Base-by-base conservation (phyloP, 106 monocot genomes). In the Phalaenopsis aphrodite region DNA sequence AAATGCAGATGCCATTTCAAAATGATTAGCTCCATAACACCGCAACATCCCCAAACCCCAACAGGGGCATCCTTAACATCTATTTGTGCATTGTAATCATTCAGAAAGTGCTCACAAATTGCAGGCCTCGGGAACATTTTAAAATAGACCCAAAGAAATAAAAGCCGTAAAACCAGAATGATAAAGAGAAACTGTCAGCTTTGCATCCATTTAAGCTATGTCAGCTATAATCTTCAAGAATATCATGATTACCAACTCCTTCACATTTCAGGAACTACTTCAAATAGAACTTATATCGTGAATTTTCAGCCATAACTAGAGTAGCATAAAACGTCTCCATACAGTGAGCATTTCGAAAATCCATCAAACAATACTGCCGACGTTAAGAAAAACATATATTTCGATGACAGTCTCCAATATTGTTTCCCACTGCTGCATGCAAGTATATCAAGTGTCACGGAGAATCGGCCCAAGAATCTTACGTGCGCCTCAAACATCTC, bases 401-500 rank as follows among this genome's bases (percentile, higher is more conserved):
- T 72, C 9, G 18, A 55, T 18, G 23, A n/a, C 5, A 42, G 58
- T 36, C 19, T n/a, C 18, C 47, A 66, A 64, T 61, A 9, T 38
- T 14, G 38, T 4, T 69, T 69, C 69, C 2, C 14, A 65, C 38
- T 15, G 10, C 11, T 69, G 39, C 69, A 37, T 69, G 38, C 39
- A 69, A 23, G 69, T 39, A 69, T 39, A 39, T 12, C 69, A 4
- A 69, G 61, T 61, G 3, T n/a, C 61, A 61, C 55, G 12, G 12
- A 58, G 45, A 79, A 45, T 42, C n/a, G 16, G 19, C 45, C 10
- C 12, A 77, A 38, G 65, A 82, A 47, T 41, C 82, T 77, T 78
- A 82, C 82, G 42, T 78, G 82, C 18, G 82, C 82, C 41, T 82
- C 82, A 48, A 82, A 82, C 82, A 82, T 82, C 17, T 74, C 42